A percentile compares a stretch with the other conserved stretches of the same genome.
Conservation (phyloP, 2,329 filamentous ascomycete genomes). For the Pseudogymnoascus sp. region DNA sequence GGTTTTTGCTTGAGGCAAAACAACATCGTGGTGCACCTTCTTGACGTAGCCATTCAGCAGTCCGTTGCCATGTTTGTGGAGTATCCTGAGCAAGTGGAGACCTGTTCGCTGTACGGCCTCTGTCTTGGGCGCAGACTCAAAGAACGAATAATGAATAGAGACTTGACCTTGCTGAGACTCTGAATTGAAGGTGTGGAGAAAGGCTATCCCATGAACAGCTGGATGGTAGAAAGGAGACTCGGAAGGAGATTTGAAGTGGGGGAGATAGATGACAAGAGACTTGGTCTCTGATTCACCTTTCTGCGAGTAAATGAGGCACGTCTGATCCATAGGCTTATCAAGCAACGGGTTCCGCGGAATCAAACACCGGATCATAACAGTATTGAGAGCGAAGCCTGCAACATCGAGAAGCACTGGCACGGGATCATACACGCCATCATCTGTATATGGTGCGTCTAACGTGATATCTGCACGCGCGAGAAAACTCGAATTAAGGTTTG, state of each 20-base stretch:
- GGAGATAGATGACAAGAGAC: constrained; percentile 66
- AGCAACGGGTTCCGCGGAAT: constrained; percentile 74
- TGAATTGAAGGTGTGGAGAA: constrained; percentile 59
- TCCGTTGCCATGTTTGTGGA: constrained; percentile 68
- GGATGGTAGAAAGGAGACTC: constrained; percentile 87
- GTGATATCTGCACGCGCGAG: constrained; percentile 72
- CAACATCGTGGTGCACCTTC: constrained; percentile 71
- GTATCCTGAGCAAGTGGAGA: constrained; percentile 56
- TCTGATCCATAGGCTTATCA: constrained; percentile 71
- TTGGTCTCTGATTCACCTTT: constrained; percentile 26
- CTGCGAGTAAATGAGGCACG: constrained; percentile 61
- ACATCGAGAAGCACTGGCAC: constrained; percentile 39
- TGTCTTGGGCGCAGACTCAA: constrained; percentile 28
- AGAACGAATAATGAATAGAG: constrained; percentile 54
- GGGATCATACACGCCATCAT: constrained; percentile 25
- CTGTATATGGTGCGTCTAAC: constrained; percentile 38
- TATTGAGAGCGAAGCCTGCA: constrained; percentile 39
- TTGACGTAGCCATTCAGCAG: constrained; percentile 63
- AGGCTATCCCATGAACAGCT: constrained; percentile 62
- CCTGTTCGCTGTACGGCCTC: constrained; percentile 57
- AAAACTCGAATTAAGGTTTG: constrained; percentile 71
- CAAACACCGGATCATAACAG: constrained; percentile 65
- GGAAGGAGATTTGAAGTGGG: constrained; percentile 54
- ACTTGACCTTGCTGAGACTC: constrained; percentile 38
- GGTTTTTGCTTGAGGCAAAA: constrained; percentile 67